Evolutionary conservation across 441 rosid species (phyloP).

Genomic region (Populus tomentosa): DNA sequence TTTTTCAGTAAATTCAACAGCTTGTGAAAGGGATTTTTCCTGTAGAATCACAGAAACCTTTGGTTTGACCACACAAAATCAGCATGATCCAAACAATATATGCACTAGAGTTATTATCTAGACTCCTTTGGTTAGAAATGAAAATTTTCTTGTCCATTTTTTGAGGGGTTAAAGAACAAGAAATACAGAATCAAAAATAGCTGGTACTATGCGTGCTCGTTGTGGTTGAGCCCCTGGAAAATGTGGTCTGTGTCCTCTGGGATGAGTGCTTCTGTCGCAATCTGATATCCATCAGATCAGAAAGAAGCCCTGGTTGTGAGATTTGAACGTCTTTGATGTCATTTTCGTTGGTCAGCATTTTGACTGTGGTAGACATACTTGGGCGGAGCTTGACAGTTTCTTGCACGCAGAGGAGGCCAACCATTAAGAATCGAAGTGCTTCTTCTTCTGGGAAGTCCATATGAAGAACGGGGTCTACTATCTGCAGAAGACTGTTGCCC

Average conservation of each 20-base stretch:
- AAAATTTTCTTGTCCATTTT: no score
- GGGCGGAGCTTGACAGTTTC: constrained; percentile 48
- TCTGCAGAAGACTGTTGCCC: constrained; percentile 15
- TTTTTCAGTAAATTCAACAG: no score
- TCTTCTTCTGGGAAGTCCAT: constrained; percentile 41
- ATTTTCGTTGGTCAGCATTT: constrained; percentile 34
- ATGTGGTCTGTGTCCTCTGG: constrained; percentile 6
- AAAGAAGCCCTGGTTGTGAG: constrained; percentile 39
- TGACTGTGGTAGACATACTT: constrained; percentile 34
- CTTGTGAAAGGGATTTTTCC: no score
- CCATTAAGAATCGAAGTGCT: constrained; percentile 36
- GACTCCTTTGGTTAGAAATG: no score
- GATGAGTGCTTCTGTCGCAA: constrained; percentile 17
- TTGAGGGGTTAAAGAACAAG: neutral
- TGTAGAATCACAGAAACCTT: no score
- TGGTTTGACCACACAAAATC: no score
- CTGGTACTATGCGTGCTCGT: neutral
- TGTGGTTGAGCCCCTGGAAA: constrained; percentile 14
- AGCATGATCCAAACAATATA: no score
- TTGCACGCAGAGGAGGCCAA: constrained; percentile 56
- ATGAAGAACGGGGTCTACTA: constrained; percentile 40
- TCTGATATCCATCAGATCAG: constrained; percentile 44
- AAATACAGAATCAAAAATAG: neutral
- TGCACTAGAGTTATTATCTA: no score
- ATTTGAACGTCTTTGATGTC: constrained; percentile 24